Evolutionary conservation across 2,329 filamentous ascomycete species (phyloP).

Genomic region (Beauveria caledonica): DNA sequence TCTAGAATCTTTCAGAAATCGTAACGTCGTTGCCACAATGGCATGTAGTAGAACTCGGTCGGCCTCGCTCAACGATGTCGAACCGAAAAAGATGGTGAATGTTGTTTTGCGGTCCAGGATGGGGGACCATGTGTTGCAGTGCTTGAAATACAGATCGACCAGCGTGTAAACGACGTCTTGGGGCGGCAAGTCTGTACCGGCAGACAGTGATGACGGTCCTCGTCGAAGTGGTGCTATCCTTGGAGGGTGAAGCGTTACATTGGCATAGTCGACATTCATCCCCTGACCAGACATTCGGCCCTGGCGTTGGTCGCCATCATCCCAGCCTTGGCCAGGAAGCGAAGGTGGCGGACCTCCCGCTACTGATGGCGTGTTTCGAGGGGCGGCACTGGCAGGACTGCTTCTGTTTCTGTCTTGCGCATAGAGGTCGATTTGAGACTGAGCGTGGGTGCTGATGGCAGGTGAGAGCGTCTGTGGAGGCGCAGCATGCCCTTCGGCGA

Average conservation of each 20-base stretch:
- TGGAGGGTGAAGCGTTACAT: neutral
- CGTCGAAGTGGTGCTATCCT: slow-evolving; percentile 13
- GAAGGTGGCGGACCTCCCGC: slow-evolving; percentile 10
- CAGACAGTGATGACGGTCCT: slow-evolving; percentile 24
- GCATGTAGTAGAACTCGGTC: slow-evolving; percentile 34
- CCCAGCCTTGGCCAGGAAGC: neutral
- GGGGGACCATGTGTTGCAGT: slow-evolving; percentile 52
- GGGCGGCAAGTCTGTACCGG: slow-evolving; percentile 44
- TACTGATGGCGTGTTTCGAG: slow-evolving; percentile 1
- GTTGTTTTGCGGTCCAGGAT: slow-evolving; percentile 36
- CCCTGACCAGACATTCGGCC: neutral
- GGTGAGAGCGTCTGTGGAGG: slow-evolving; percentile 21
- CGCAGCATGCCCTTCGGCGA: slow-evolving; percentile 25
- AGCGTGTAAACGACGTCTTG: slow-evolving; percentile 52
- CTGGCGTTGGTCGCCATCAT: slow-evolving; percentile 7
- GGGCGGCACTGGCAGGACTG: slow-evolving; percentile 14
- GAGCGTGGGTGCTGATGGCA: slow-evolving; percentile 29
- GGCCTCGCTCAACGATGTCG: slow-evolving; percentile 29
- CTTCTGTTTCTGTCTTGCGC: slow-evolving; percentile 16
- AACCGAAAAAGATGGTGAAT: slow-evolving; percentile 32
- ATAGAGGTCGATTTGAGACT: slow-evolving; percentile 22
- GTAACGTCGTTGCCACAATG: slow-evolving; percentile 35
- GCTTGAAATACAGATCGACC: slow-evolving; percentile 55
- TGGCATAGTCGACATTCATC: neutral
- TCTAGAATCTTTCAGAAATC: slow-evolving; percentile 33